Evolutionary conservation across 176 grass and related monocot genomes (phyloP).

Genomic region (Echinochloa phyllopogon): DNA sequence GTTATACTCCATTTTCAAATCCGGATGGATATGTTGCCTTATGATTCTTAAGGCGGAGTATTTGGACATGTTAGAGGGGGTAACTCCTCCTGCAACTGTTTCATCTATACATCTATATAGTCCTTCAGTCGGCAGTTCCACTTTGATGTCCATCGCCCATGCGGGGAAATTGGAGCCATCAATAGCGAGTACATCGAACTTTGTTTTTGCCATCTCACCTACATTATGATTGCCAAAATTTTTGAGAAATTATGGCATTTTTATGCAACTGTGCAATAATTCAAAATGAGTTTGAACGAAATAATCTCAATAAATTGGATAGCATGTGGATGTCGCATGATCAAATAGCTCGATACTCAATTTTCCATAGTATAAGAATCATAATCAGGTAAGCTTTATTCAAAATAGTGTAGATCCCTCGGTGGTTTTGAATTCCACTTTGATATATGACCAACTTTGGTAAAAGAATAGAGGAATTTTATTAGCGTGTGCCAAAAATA

Average conservation of each 20-base stretch:
- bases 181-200: neutral
- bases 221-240: neutral
- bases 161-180: neutral
- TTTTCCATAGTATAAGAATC: neutral
- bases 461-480: too few relatives aligned
- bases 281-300: neutral
- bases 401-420: too few relatives aligned
- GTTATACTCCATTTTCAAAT: too few relatives aligned
- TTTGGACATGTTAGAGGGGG: neutral
- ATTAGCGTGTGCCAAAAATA: too few relatives aligned
- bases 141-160: neutral
- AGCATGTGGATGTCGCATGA: neutral
- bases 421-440: too few relatives aligned
- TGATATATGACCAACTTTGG: too few relatives aligned
- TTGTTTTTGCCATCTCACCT: neutral
- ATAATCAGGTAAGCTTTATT: neutral
- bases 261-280: too few relatives aligned
- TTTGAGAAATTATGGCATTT: neutral
- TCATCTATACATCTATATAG: neutral
- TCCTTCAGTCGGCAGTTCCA: neutral
- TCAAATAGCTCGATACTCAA: neutral
- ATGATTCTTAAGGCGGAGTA: neutral
- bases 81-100: fast-evolving
- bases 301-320: neutral
- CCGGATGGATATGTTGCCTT: neutral